Evolutionary conservation across 1,284 basidiomycete species (phyloP).

Genomic region (Pseudomicrostroma phylloplanum): DNA sequence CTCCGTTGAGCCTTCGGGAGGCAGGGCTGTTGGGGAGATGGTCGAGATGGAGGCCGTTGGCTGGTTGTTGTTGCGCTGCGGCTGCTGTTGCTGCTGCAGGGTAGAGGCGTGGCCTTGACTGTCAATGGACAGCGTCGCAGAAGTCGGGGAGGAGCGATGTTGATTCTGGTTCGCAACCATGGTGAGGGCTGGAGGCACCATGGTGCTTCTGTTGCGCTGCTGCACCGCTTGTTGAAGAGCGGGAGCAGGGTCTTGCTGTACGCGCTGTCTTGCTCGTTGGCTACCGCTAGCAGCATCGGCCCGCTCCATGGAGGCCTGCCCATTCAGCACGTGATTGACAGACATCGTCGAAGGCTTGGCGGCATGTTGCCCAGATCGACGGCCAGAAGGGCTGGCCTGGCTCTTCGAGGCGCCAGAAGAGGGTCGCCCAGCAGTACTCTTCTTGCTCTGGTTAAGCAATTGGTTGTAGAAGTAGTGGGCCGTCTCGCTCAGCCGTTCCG

Average conservation of each 20-base stretch:
- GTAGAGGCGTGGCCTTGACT: not conserved
- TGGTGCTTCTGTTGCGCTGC: not conserved
- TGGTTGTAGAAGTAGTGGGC: slow-evolving; percentile 4
- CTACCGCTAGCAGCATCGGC: not conserved
- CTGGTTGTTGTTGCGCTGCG: not conserved
- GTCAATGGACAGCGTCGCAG: too few relatives aligned
- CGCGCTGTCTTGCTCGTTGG: not conserved
- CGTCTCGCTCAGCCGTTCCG: not conserved
- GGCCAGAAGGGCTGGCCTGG: too few relatives aligned
- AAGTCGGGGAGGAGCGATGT: too few relatives aligned
- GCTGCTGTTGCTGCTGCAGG: not conserved
- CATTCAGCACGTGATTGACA: not conserved
- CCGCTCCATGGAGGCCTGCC: not conserved
- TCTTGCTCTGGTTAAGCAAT: not conserved
- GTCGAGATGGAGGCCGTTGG: not conserved
- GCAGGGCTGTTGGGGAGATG: not conserved
- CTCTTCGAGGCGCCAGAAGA: too few relatives aligned
- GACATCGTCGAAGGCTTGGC: too few relatives aligned
- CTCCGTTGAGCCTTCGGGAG: not conserved
- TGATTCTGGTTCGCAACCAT: not conserved
- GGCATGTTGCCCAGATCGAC: too few relatives aligned
- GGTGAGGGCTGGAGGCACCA: not conserved
- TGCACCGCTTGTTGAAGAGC: not conserved
- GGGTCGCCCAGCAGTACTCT: too few relatives aligned
- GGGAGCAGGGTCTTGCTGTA: not conserved